Evolutionary conservation across 2,329 filamentous ascomycete genomes (phyloP), one percentile per base, ranked within the genome.

Genomic region (Verticillium zaregamsianum): DNA sequence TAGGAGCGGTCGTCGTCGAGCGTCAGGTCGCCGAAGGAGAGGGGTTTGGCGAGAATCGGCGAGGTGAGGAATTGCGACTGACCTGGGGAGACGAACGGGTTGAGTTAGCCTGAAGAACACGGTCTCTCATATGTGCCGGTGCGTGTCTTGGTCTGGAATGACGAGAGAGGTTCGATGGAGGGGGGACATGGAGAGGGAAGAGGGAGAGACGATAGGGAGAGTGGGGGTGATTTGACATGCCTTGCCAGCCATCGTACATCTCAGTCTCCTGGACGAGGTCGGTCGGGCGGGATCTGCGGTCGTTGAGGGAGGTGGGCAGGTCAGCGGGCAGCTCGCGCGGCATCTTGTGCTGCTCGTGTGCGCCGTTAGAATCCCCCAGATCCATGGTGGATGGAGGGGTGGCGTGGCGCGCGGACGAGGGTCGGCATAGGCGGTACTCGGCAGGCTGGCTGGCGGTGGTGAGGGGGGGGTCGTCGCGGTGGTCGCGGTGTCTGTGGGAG

Each of bases 231-330:
- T 62, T 45, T 57, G 39, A 78, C 80, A 65, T 67, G 82, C 94
- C 94, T 88, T 98, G 93, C 95, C 95, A 99, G 68, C 92, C 95
- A 84, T 99, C 95, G 75, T 98, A 99, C 80, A 97, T 92, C 81
- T 98, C 95, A 49, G 93, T 97, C 81, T 98, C 95, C 45, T 83
- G 82, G 61, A 90, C 84, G 66, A 88, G 85, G 65, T 89, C 87
- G 56, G 80, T 82, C 4, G 88, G 85, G 37, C 90, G 84, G 70
- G 83, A 83, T 68, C 89, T 86, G 64, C 95, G 87, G 79, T 99
- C 95, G 75, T 99, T 90, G 61, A 99, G 85, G 14, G 93, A 97
- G 67, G 86, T 95, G 12, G 95, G 95, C 39, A 99, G 85, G 76
- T 99, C 95, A 67, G 85, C 79, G 49, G 95, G 95, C 58, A 98